A percentile compares a stretch with the other conserved stretches of the same genome.
Evolutionary conservation across 1,284 basidiomycete genomes (phyloP).

Genomic region (Cryptococcus sp.): DNA sequence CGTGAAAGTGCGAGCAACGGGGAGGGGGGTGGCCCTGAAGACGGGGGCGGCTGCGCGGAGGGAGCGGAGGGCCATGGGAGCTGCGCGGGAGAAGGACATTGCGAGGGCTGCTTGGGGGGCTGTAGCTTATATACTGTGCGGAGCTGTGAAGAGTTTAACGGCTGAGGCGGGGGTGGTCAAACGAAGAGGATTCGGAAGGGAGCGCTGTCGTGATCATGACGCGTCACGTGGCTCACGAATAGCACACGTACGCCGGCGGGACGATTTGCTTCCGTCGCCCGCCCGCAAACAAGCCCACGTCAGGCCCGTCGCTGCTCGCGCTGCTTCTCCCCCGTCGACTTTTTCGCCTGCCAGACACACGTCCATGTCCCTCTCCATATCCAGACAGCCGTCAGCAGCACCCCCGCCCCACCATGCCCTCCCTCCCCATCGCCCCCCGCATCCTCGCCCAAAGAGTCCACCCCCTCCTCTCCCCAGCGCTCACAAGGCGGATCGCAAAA

Average conservation of each 20-base stretch:
- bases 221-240: neutral
- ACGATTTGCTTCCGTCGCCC: neutral
- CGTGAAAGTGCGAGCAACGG: constrained; percentile 4
- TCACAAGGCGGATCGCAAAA: constrained; percentile 28
- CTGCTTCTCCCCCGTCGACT: neutral
- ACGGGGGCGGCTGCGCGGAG: neutral
- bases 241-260: neutral
- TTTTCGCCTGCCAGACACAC: neutral
- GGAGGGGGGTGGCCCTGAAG: neutral
- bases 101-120: neutral
- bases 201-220: constrained; percentile 1
- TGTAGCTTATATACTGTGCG: too few species aligned
- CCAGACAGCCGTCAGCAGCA: neutral
- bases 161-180: neutral
- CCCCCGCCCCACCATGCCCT: neutral
- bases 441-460: too few species aligned
- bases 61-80: constrained; percentile 1
- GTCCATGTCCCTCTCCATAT: neutral
- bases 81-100: constrained; percentile 12
- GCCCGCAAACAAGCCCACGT: constrained; percentile 3
- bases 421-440: neutral
- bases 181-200: neutral
- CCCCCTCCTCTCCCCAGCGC: constrained; percentile 16
- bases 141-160: neutral
- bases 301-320: too few species aligned